Conservation (phyloP, 805 yeast genomes). For the Starmera quercuum region DNA sequence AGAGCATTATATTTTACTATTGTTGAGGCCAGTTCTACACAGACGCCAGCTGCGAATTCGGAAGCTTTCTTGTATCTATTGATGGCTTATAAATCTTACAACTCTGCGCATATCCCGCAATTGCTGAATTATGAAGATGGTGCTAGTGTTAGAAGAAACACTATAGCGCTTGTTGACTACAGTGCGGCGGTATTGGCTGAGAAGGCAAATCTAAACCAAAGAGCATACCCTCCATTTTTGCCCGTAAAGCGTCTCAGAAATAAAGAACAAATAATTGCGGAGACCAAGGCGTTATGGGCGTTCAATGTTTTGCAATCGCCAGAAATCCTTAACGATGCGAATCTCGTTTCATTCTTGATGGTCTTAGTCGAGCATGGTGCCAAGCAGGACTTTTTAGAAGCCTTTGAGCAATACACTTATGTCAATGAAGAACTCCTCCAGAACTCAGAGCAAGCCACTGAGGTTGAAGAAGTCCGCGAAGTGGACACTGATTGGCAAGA, state of each 20-base stretch:
- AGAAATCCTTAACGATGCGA: constrained; percentile 29
- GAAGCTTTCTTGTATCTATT: constrained; percentile 30
- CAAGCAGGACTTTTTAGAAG: constrained; percentile 26
- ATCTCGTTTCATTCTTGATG: constrained; percentile 45
- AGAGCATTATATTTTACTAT: constrained; percentile 57
- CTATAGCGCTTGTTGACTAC: constrained; percentile 35
- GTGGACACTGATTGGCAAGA: constrained; percentile 11
- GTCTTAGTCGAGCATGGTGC: constrained; percentile 31
- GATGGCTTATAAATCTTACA: constrained; percentile 39
- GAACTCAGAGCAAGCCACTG: constrained; percentile 3
- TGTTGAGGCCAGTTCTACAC: constrained; percentile 23
- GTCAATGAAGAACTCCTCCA: constrained; percentile 16
- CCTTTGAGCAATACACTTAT: constrained; percentile 29
- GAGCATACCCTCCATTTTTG: constrained; percentile 55
- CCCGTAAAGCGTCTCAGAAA: constrained; percentile 42
- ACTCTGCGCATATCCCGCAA: constrained; percentile 23
- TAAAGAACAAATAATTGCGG: constrained; percentile 47
- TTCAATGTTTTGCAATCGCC: constrained; percentile 40
- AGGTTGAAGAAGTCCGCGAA: constrained; percentile 12
- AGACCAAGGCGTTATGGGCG: constrained; percentile 72
- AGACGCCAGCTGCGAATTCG: constrained; percentile 5
- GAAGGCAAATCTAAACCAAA: constrained; percentile 9
- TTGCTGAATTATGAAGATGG: constrained; percentile 39
- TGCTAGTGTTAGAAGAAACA: constrained; percentile 35
- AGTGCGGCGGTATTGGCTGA: constrained; percentile 8